These are phyloP conservation scores for Paramecium tetraurelia DNA, from an alignment of 73 alveolate genomes.

Conservation along the genomic window DNA sequence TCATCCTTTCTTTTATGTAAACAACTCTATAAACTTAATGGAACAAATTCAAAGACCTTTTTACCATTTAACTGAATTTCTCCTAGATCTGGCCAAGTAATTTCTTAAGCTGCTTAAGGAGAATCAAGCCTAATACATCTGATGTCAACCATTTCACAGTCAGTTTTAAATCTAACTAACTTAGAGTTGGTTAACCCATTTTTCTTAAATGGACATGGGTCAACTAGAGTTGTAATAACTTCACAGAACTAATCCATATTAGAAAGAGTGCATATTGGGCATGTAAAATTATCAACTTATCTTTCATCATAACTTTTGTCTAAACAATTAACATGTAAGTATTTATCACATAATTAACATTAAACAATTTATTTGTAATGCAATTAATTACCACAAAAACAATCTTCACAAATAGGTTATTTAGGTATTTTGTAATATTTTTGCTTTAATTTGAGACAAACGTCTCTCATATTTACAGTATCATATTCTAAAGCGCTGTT, in stretches of 20 bases:
- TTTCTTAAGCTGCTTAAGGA: background rate
- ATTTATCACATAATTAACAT: background rate
- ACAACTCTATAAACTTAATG: background rate
- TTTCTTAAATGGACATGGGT: background rate
- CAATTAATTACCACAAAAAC: background rate
- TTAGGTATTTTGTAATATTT: background rate
- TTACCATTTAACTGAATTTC: background rate
- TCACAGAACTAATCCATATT: background rate
- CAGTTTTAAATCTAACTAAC: background rate
- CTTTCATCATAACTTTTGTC: background rate
- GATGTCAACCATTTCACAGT: background rate
- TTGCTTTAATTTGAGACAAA: background rate
- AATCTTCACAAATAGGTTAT: background rate
- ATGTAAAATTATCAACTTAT: background rate
- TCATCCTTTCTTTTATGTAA: slow-evolving; percentile 28
- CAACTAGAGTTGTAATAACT: background rate
- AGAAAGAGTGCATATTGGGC: background rate
- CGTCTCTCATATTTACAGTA: background rate
- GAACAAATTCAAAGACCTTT: background rate
- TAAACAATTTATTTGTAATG: background rate
- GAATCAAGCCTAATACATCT: slow-evolving; percentile 33
- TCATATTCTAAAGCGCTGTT: background rate
- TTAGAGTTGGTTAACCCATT: background rate
- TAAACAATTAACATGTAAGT: background rate
- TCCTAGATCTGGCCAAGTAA: slow-evolving; percentile 50